Evolutionary conservation across 257 asterid species (phyloP).

Genomic region (Cruciata laevipes): DNA sequence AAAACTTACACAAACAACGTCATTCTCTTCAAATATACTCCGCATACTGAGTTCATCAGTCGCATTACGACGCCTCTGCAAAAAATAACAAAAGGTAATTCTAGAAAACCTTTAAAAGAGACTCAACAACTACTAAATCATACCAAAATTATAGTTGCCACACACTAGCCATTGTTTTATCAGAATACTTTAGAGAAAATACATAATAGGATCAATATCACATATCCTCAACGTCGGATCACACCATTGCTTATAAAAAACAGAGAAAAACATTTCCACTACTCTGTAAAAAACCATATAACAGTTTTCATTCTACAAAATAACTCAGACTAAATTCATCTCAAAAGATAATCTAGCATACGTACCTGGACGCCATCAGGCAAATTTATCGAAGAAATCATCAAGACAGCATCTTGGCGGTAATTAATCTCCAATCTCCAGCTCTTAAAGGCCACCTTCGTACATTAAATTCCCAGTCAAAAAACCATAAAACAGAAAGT

Average conservation of each 20-base stretch:
- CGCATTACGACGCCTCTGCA: conserved; percentile 94
- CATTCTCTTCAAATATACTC: conserved; percentile 78
- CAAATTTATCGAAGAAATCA: conserved; percentile 93
- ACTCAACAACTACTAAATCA: neutral
- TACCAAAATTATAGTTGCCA: neutral
- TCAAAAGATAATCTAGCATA: neutral
- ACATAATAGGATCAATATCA: neutral
- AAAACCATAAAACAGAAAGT: neutral
- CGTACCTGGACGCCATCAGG: conserved; percentile 96
- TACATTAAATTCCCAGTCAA: conserved; percentile 6
- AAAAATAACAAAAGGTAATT: conserved; percentile 8
- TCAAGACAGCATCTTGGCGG: conserved; percentile 84
- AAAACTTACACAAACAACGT: conserved; percentile 79
- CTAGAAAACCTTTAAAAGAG: neutral
- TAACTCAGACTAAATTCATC: neutral
- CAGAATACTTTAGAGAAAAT: neutral
- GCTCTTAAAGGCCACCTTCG: conserved; percentile 86
- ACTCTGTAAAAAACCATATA: neutral
- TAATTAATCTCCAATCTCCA: conserved; percentile 92
- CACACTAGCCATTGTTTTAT: neutral
- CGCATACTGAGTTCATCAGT: conserved; percentile 95
- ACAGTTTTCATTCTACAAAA: neutral
- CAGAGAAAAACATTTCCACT: neutral
- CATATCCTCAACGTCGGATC: neutral
- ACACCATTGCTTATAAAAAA: neutral